Percentiles rank a stretch among this genome's conserved stretches.
These are phyloP conservation scores for Solanum stenotomum DNA, from an alignment of 257 asterid genomes.

Conservation along the genomic window DNA sequence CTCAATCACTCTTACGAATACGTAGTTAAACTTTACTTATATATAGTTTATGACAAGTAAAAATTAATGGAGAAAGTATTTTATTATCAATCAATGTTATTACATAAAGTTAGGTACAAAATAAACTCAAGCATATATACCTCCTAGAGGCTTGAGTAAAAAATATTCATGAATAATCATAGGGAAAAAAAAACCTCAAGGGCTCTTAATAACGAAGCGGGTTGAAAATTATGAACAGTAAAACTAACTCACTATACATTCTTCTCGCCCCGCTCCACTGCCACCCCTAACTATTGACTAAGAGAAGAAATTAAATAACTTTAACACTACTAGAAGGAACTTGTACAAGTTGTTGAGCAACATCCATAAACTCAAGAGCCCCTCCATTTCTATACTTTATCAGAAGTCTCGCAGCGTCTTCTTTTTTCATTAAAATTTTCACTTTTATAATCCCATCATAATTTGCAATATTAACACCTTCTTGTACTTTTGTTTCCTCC, in stretches of 20 bases:
- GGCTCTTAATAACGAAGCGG: not conserved
- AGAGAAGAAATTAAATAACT: not conserved
- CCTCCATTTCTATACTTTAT: constrained; percentile 19
- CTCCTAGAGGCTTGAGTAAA: not conserved
- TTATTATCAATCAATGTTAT: too few relatives aligned
- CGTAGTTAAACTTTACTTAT: too few relatives aligned
- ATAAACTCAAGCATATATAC: too few relatives aligned
- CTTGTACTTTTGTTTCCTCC: not conserved
- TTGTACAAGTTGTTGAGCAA: constrained; percentile 12
- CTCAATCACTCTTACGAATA: too few relatives aligned
- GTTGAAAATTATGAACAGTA: not conserved
- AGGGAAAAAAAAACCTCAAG: not conserved
- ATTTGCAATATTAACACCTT: too few relatives aligned
- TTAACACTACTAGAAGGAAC: constrained; percentile 3
- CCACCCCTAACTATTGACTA: not conserved
- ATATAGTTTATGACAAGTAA: too few relatives aligned
- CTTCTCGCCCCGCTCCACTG: not conserved
- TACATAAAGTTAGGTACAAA: too few relatives aligned
- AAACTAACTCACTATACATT: not conserved
- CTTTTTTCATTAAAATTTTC: constrained; percentile 23
- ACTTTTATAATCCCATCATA: not conserved
- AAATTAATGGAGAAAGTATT: too few relatives aligned
- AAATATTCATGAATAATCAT: not conserved
- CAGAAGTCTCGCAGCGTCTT: constrained; percentile 19
- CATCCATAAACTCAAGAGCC: constrained; percentile 16